Conservation (phyloP, 306 rosid genomes). For the Vigna nakashimae region DNA sequence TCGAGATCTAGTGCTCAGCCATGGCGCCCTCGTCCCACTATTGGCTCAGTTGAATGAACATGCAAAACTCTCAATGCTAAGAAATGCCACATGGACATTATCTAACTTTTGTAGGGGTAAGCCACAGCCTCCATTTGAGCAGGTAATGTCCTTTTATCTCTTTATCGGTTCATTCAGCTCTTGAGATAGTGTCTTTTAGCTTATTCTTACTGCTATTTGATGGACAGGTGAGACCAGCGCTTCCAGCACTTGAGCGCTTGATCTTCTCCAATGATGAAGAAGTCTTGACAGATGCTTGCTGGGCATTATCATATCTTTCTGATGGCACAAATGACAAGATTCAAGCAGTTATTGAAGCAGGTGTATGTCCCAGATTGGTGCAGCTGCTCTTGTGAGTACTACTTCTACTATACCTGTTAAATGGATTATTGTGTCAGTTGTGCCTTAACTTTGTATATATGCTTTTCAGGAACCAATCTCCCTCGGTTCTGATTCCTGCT, state of each 20-base stretch:
- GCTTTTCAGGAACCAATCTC: slow-evolving; percentile 70
- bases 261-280: slow-evolving; percentile 77
- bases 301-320: slow-evolving; percentile 85
- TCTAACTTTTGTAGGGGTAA: slow-evolving; percentile 91
- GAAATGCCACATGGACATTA: slow-evolving; percentile 89
- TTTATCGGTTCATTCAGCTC: slow-evolving; percentile 1
- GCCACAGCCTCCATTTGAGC: slow-evolving; percentile 84
- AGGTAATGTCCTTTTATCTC: slow-evolving; percentile 48
- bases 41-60: slow-evolving; percentile 78
- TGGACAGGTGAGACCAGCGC: slow-evolving; percentile 77
- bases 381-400: slow-evolving; percentile 79
- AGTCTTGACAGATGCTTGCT: slow-evolving; percentile 83
- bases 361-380: slow-evolving; percentile 69
- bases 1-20: slow-evolving; percentile 80
- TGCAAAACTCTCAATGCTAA: slow-evolving; percentile 78
- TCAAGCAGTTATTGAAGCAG: slow-evolving; percentile 83
- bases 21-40: slow-evolving; percentile 71
- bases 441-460: slow-evolving; percentile 9
- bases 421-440: slow-evolving; percentile 13
- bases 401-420: not conserved
- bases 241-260: slow-evolving; percentile 79
- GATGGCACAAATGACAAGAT: slow-evolving; percentile 81
- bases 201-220: slow-evolving; percentile 11
- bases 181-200: slow-evolving; percentile 18
- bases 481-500: slow-evolving; percentile 76